Evolutionary conservation across 306 rosid genomes (phyloP).

Genomic region (Phaseolus lunatus): DNA sequence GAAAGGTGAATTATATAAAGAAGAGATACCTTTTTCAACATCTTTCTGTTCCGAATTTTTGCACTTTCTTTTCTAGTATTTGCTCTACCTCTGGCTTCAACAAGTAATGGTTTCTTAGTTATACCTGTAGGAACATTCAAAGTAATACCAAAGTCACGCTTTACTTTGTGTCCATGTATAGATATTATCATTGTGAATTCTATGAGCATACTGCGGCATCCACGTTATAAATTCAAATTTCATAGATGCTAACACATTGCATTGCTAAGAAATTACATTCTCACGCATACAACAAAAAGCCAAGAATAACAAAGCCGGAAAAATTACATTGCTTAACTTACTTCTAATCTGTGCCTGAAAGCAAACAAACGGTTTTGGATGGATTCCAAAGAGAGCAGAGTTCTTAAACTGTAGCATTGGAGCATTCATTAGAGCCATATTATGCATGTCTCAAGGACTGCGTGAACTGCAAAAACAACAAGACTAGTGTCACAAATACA

Average conservation of each 20-base stretch:
- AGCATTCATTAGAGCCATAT: slow-evolving; percentile 55
- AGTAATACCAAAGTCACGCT: slow-evolving; percentile 11
- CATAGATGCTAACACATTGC: slow-evolving; percentile 10
- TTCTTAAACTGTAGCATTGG: slow-evolving; percentile 51
- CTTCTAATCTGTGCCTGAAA: slow-evolving; percentile 56
- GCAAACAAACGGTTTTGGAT: slow-evolving; percentile 46
- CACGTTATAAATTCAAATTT: slow-evolving; percentile 1
- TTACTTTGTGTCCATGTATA: background rate
- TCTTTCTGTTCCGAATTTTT: slow-evolving; percentile 73
- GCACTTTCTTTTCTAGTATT: slow-evolving; percentile 68
- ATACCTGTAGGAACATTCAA: slow-evolving; percentile 55
- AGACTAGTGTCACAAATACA: slow-evolving; percentile 5
- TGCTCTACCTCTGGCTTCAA: slow-evolving; percentile 74
- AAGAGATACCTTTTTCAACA: slow-evolving; percentile 67
- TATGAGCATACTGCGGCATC: slow-evolving; percentile 5
- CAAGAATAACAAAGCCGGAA: background rate
- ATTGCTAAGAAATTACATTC: slow-evolving; percentile 6
- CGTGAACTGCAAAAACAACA: background rate
- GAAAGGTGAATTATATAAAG: slow-evolving; percentile 25
- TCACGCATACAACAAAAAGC: slow-evolving; percentile 3
- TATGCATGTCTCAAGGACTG: background rate
- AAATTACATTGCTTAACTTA: slow-evolving; percentile 45
- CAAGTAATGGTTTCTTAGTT: slow-evolving; percentile 51
- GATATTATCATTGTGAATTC: background rate
- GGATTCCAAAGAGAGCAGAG: slow-evolving; percentile 55